Conservation (phyloP, 2,329 filamentous ascomycete species). For the Dothideomycetes sp. region DNA sequence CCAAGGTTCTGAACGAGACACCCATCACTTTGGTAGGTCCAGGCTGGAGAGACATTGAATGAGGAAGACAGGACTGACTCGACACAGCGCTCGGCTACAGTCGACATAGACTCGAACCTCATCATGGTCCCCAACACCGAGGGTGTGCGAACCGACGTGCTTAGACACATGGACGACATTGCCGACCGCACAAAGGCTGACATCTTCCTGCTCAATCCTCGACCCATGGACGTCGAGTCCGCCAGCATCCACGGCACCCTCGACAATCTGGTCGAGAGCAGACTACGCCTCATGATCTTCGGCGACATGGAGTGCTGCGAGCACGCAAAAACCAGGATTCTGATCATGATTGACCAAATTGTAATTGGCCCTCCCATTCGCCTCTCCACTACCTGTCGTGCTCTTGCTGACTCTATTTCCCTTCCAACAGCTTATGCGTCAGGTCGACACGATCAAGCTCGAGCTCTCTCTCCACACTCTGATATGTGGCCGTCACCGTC, state of each 20-base stretch:
- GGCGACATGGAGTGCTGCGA: slow-evolving; percentile 92
- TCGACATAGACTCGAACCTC: slow-evolving; percentile 86
- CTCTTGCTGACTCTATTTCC: too few species aligned
- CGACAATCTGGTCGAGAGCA: slow-evolving; percentile 73
- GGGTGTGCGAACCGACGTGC: slow-evolving; percentile 64
- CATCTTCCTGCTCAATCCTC: slow-evolving; percentile 89
- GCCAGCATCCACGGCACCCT: slow-evolving; percentile 69
- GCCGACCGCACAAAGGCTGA: slow-evolving; percentile 87
- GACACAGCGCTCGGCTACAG: slow-evolving; percentile 73
- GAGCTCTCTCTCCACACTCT: slow-evolving; percentile 84
- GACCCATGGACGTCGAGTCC: slow-evolving; percentile 63
- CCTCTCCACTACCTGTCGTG: too few species aligned
- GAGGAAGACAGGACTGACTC: slow-evolving; percentile 21
- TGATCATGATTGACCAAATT: slow-evolving; percentile 96
- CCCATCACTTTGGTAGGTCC: slow-evolving; percentile 85
- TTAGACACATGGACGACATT: slow-evolving; percentile 78
- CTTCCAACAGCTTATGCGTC: slow-evolving; percentile 61
- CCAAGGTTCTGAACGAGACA: slow-evolving; percentile 82
- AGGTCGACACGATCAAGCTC: slow-evolving; percentile 70
- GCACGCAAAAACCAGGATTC: slow-evolving; percentile 88
- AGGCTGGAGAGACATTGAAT: slow-evolving; percentile 1
- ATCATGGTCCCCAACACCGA: slow-evolving; percentile 66
- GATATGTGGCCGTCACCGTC: slow-evolving; percentile 84
- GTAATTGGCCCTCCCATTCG: too few species aligned
- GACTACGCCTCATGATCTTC: slow-evolving; percentile 87